Percentiles rank a stretch among this genome's conserved stretches.
These are phyloP conservation scores for Cercospora sp. DNA, from an alignment of 2,329 filamentous ascomycete species.

Conservation along the genomic window DNA sequence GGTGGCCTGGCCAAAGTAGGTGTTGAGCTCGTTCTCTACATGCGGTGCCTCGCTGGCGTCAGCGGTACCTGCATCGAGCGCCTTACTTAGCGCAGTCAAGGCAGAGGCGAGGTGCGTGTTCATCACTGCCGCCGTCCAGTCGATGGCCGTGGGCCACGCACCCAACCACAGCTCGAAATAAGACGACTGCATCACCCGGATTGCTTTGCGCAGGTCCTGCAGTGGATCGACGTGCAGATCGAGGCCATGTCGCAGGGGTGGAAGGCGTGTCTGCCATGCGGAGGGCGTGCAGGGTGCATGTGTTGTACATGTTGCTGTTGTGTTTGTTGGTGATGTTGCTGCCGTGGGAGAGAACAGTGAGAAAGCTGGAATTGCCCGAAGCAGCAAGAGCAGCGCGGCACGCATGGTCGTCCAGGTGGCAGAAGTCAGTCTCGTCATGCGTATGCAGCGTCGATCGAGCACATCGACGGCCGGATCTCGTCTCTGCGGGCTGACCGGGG, in stretches of 20 bases:
- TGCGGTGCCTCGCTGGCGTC: slow-evolving; percentile 38
- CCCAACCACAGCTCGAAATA: slow-evolving; percentile 78
- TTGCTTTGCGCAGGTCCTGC: slow-evolving; percentile 50
- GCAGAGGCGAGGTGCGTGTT: slow-evolving; percentile 54
- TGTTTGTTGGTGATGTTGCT: background rate
- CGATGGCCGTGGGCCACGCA: slow-evolving; percentile 82
- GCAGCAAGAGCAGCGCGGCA: background rate
- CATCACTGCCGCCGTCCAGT: slow-evolving; percentile 89
- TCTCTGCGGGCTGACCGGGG: background rate
- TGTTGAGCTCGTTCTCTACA: slow-evolving; percentile 77
- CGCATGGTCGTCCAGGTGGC: background rate
- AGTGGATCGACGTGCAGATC: slow-evolving; percentile 5
- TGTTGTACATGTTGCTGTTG: background rate
- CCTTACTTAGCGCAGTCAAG: slow-evolving; percentile 59
- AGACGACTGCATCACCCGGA: slow-evolving; percentile 71
- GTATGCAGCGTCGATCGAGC: slow-evolving; percentile 1
- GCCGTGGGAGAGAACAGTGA: background rate
- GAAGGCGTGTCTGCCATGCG: background rate
- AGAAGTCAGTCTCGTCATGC: background rate
- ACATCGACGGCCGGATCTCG: background rate
- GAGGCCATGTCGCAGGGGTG: background rate
- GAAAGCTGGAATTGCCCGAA: background rate
- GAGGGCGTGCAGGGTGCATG: background rate
- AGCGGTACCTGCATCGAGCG: slow-evolving; percentile 46
- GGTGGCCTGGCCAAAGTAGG: slow-evolving; percentile 74